These are phyloP conservation scores for Fusarium sp. DNA, from an alignment of 2,329 filamentous ascomycete genomes.

Conservation along the genomic window DNA sequence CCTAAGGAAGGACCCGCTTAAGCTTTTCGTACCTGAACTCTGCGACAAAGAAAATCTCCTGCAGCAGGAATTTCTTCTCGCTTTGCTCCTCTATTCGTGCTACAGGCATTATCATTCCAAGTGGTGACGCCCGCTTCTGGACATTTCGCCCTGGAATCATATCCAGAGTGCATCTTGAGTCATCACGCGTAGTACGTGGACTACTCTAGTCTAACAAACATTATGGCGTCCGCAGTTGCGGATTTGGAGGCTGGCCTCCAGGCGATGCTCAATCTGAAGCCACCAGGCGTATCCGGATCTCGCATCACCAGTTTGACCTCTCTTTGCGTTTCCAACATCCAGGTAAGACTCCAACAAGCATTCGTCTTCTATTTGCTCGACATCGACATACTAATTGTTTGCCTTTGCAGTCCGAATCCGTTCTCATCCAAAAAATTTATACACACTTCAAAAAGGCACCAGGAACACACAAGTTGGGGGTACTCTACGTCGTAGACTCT, in stretches of 20 bases:
- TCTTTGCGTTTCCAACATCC: constrained; percentile 89
- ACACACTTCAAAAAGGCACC: constrained; percentile 97
- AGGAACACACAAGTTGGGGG: constrained; percentile 96
- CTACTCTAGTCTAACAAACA: constrained; percentile 50
- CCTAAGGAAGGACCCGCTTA: constrained; percentile 33
- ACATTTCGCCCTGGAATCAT: constrained; percentile 19
- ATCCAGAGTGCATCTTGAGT: constrained; percentile 38
- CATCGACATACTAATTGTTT: constrained; percentile 41
- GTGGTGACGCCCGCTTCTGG: constrained; percentile 33
- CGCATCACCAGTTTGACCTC: constrained; percentile 90
- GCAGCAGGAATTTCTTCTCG: constrained; percentile 23
- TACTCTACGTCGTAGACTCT: constrained; percentile 99
- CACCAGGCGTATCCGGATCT: constrained; percentile 93
- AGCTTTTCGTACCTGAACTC: constrained; percentile 46
- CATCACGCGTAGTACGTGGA: constrained; percentile 45
- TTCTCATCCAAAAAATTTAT: constrained; percentile 95
- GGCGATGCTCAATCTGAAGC: constrained; percentile 91
- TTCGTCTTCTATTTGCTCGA: constrained; percentile 4
- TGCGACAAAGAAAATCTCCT: constrained; percentile 36
- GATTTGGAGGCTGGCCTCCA: constrained; percentile 92
- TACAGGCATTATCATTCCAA: constrained; percentile 30
- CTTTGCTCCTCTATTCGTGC: constrained; percentile 38
- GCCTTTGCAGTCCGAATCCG: constrained; percentile 83
- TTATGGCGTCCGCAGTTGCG: constrained; percentile 87
- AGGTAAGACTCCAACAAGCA: constrained; percentile 71